phyloP scores from a whole-genome alignment of 768 basidiomycete genomes.

The Gyrodon lividus region DNA sequence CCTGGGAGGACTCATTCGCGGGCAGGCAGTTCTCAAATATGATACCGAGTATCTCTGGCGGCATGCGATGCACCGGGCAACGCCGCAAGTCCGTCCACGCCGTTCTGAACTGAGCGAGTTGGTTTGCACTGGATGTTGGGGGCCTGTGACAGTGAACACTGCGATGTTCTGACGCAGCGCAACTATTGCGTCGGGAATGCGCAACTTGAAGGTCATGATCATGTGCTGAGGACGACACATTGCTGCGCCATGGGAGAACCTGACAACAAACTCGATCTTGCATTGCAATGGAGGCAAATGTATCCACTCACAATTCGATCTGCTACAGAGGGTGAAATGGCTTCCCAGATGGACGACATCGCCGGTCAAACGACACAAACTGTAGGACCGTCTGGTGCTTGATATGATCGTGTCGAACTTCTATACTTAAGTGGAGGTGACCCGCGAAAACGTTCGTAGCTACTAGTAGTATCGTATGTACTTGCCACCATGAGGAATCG shows the following conservation, averaged over 20 bases:
- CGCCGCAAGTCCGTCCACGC: background rate
- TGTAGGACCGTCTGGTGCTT: no score
- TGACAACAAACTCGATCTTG: slow-evolving; percentile 1
- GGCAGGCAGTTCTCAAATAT: slow-evolving; percentile 25
- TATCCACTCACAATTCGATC: slow-evolving; percentile 13
- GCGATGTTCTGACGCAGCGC: background rate
- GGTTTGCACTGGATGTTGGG: background rate
- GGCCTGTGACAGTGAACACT: background rate
- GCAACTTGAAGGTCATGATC: background rate
- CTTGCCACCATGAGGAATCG: no score
- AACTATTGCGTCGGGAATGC: background rate
- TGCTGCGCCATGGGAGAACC: slow-evolving; percentile 1
- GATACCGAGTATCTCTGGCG: slow-evolving; percentile 40
- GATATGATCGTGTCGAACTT: no score
- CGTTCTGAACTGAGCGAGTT: background rate
- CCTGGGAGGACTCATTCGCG: background rate
- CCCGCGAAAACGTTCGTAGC: no score
- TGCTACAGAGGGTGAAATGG: background rate
- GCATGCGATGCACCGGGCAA: slow-evolving; percentile 13
- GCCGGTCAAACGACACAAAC: background rate
- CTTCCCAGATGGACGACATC: background rate
- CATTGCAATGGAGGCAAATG: background rate
- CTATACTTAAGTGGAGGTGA: no score
- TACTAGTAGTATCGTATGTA: no score
- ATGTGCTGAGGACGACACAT: background rate